Evolutionary conservation across 805 yeast species (phyloP).

Genomic region (Kodamaea kakaduensis): DNA sequence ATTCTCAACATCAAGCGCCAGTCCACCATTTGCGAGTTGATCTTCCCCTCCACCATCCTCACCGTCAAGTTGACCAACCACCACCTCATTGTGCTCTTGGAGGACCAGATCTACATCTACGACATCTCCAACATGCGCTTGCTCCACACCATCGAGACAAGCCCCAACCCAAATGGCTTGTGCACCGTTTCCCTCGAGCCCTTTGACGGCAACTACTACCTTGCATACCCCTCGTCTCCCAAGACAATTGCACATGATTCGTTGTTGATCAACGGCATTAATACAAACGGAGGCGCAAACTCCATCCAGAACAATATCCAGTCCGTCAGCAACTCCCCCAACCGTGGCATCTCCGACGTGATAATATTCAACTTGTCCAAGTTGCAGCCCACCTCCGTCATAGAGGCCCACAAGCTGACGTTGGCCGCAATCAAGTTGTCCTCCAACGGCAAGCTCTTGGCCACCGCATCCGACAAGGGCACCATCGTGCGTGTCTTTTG

Average conservation of each 20-base stretch:
- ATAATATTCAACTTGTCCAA: conserved; percentile 74
- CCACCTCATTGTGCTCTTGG: conserved; percentile 36
- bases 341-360: conserved; percentile 58
- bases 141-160: conserved; percentile 43
- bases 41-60: conserved; percentile 39
- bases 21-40: conserved; percentile 40
- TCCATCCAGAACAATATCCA: conserved; percentile 38
- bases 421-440: conserved; percentile 66
- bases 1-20: conserved; percentile 77
- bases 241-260: conserved; percentile 45
- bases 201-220: conserved; percentile 42
- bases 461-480: conserved; percentile 88
- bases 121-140: conserved; percentile 39
- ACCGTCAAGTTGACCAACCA: conserved; percentile 34
- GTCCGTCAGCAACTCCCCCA: conserved; percentile 38
- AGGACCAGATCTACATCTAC: conserved; percentile 42
- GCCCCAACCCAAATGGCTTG: conserved; percentile 47
- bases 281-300: conserved; percentile 39
- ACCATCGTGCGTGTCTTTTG: conserved; percentile 83
- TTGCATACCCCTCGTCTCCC: conserved; percentile 79
- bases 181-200: conserved; percentile 52
- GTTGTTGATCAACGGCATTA: conserved; percentile 37
- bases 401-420: conserved; percentile 82
- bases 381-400: conserved; percentile 70
- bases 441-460: conserved; percentile 71